Evolutionary conservation across 257 asterid genomes (phyloP), one percentile per base, ranked within the genome.

Genomic region (Scutellaria galericulata): DNA sequence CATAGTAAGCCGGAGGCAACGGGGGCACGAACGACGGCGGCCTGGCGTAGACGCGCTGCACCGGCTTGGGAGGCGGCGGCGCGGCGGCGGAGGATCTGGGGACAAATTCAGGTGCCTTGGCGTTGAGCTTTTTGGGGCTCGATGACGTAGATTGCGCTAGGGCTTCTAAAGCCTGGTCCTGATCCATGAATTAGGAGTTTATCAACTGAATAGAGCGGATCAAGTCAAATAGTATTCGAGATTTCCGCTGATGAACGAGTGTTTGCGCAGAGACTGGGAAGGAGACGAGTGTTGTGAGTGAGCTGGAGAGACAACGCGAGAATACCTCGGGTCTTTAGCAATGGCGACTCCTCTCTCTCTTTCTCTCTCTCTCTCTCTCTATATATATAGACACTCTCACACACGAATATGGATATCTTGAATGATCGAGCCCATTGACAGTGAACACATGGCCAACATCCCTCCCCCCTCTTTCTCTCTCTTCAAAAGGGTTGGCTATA

Each of bases 91-190:
- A 5, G 22, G 86, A 73, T 12, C 92, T 77, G 11, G 96, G 96
- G 35, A 86, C 84, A 80, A 89, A 89, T 42, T 86, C 93, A 9
- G 96, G 96, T 6, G 96, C 96, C 66, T 79, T 62, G 13, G 96
- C 96, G 83, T 82, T 89, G 68, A 89, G 90, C 67, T 80, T 81
- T 31, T 82, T 74, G 77, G 76, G 75, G 67, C 65, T 63, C 41
- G 70, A 57, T 14, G 68, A 71, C 10, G 75, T 42, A 24, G 75
- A 66, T 12, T 75, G 73, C 45, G 59, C 7, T 61, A 78, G 70
- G 78, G 83, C 68, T 52, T 78, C 83, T 70, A 79, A 63, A 68
- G 55, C 6, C 71, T 54, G 64, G 11, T 64, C 76, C 24, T 69
- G 83, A 78, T 78, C 83, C 83, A 78, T 78, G 20, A 40, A 67